Percentiles rank a stretch among this genome's conserved stretches.
Conservation (phyloP, 2,329 filamentous ascomycete species). For the Talaromyces sp. region DNA sequence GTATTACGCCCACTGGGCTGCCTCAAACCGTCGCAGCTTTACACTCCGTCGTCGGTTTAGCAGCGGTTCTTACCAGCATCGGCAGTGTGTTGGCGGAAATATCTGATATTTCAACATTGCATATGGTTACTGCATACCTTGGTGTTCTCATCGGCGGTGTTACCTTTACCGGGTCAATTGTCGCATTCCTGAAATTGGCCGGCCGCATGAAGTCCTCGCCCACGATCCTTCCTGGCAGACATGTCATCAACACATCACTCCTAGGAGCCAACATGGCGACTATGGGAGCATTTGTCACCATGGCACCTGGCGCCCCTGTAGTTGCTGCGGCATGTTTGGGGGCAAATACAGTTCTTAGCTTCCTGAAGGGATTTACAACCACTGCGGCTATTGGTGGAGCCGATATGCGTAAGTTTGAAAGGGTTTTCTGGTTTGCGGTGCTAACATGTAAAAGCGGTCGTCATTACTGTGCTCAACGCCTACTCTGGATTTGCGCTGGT, state of each 20-base stretch:
- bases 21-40: conserved; percentile 85
- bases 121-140: conserved; percentile 79
- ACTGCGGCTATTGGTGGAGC: conserved; percentile 87
- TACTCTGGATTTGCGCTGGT: conserved; percentile 88
- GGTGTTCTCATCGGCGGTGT: conserved; percentile 82
- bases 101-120: conserved; percentile 65
- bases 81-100: conserved; percentile 76
- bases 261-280: conserved; percentile 72
- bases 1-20: conserved; percentile 81
- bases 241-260: conserved; percentile 68
- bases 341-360: conserved; percentile 71
- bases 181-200: conserved; percentile 81
- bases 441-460: conserved; percentile 52
- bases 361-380: conserved; percentile 80
- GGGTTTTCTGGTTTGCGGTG: neutral
- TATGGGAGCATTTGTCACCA: conserved; percentile 75
- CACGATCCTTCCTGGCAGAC: conserved; percentile 64
- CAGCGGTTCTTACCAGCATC: conserved; percentile 81
- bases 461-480: conserved; percentile 84
- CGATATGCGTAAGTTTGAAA: conserved; percentile 62
- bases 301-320: conserved; percentile 71
- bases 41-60: conserved; percentile 84
- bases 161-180: conserved; percentile 85
- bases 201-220: conserved; percentile 77
- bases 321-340: conserved; percentile 74